phyloP scores from a whole-genome alignment of 2,329 filamentous ascomycete species.

The Ophiocordyceps robertsii region DNA sequence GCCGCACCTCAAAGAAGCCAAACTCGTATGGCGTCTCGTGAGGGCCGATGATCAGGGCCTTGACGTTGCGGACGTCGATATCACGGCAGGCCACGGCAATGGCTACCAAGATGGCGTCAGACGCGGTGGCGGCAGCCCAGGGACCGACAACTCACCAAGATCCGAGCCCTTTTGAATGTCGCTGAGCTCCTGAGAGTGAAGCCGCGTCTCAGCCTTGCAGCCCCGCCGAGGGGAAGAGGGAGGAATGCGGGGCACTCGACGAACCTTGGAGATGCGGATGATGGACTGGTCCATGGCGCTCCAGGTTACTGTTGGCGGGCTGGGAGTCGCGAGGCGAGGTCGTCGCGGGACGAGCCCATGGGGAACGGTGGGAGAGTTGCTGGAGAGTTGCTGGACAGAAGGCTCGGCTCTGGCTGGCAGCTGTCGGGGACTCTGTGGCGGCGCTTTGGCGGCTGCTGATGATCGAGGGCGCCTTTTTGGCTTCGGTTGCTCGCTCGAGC shows the following conservation, averaged over 20 bases:
- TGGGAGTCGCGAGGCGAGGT: constrained; percentile 1
- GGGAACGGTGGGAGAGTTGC: neutral
- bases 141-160: constrained; percentile 50
- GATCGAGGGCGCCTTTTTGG: no score
- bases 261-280: constrained; percentile 73
- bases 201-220: constrained; percentile 3
- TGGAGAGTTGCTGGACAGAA: no score
- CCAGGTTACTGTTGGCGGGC: constrained; percentile 1
- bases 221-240: constrained; percentile 14
- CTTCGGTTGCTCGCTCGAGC: no score
- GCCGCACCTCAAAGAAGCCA: constrained; percentile 80
- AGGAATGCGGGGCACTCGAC: constrained; percentile 11
- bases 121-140: neutral
- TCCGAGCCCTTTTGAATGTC: constrained; percentile 76
- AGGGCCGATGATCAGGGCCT: constrained; percentile 79
- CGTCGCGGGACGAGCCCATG: constrained; percentile 2
- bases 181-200: constrained; percentile 54
- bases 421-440: no score
- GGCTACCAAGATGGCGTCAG: constrained; percentile 33
- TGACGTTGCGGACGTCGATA: constrained; percentile 76
- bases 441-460: no score
- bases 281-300: constrained; percentile 59
- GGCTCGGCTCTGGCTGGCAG: no score
- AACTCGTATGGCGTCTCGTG: constrained; percentile 95
- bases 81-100: constrained; percentile 81